Conservation (phyloP, 768 basidiomycete species). For the Gymnopilus junonius region DNA sequence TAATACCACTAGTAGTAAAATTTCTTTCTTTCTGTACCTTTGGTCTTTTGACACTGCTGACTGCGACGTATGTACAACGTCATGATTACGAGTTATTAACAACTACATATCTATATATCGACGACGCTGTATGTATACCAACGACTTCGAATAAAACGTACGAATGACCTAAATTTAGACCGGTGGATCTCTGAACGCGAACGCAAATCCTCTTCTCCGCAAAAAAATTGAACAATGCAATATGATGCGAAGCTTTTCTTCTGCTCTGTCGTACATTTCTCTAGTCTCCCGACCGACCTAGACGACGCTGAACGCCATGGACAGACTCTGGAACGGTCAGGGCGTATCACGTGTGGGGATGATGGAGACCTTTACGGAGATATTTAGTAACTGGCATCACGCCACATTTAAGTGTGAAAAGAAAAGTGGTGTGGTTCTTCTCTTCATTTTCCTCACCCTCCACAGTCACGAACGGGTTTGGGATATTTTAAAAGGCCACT, state of each 20-base stretch:
- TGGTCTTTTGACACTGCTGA: background rate
- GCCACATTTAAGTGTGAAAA: constrained; percentile 20
- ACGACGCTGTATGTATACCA: background rate
- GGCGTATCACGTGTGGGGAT: background rate
- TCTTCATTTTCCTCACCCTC: background rate
- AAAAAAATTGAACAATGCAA: background rate
- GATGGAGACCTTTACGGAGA: background rate
- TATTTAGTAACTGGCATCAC: constrained; percentile 12
- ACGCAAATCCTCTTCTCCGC: background rate
- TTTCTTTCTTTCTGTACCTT: background rate
- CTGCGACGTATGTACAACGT: background rate
- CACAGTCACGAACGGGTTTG: constrained; percentile 2
- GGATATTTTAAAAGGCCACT: constrained; percentile 2
- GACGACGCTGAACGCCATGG: background rate
- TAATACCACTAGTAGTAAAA: background rate
- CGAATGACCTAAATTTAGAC: background rate
- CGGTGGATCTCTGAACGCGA: background rate
- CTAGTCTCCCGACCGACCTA: background rate
- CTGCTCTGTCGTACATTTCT: too few relatives aligned
- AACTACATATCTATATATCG: background rate
- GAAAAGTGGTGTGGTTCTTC: constrained; percentile 24
- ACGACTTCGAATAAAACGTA: background rate
- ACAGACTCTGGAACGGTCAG: background rate
- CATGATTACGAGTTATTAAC: constrained; percentile 1
- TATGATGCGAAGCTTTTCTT: too few relatives aligned